Evolutionary conservation across 495 filamentous ascomycete species (phyloP).

Genomic region (Mycothermus thermophilus): DNA sequence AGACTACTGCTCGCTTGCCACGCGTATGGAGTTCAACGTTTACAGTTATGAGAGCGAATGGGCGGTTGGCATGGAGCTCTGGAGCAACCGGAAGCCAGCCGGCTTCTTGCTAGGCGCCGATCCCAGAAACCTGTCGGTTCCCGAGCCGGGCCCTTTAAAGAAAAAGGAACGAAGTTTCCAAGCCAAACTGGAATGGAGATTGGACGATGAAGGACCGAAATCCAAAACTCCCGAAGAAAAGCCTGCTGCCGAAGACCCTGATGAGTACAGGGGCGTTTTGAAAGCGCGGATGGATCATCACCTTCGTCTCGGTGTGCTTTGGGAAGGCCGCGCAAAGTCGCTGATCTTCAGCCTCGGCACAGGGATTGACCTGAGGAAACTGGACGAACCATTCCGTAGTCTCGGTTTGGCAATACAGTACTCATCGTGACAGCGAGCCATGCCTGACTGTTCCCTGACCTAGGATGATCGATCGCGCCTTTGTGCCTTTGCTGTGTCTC

Average conservation of each 20-base stretch:
- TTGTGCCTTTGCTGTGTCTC: no score
- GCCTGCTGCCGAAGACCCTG: conserved; percentile 21
- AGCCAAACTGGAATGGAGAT: conserved; percentile 41
- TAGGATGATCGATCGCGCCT: neutral
- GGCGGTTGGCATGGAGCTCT: conserved; percentile 79
- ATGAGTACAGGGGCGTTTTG: conserved; percentile 69
- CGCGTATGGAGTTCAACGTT: conserved; percentile 90
- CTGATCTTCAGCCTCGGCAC: conserved; percentile 82
- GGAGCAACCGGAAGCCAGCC: conserved; percentile 43
- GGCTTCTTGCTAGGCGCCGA: conserved; percentile 29
- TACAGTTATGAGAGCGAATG: conserved; percentile 96
- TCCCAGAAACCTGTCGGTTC: conserved; percentile 6
- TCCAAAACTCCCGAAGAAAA: conserved; percentile 1
- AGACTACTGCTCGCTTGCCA: conserved; percentile 66
- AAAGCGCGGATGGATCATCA: conserved; percentile 82
- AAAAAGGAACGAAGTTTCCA: conserved; percentile 35
- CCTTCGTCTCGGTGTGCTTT: conserved; percentile 68
- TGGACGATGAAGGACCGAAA: conserved; percentile 22
- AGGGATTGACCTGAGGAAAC: conserved; percentile 56
- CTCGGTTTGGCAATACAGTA: conserved; percentile 85
- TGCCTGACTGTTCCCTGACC: neutral
- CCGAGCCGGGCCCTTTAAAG: conserved; percentile 14
- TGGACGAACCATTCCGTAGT: conserved; percentile 54
- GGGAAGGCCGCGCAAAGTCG: conserved; percentile 91
- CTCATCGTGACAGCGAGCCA: conserved; percentile 52